Evolutionary conservation across 2,329 filamentous ascomycete species (phyloP).

Genomic region (Rugonectria rugulosa): DNA sequence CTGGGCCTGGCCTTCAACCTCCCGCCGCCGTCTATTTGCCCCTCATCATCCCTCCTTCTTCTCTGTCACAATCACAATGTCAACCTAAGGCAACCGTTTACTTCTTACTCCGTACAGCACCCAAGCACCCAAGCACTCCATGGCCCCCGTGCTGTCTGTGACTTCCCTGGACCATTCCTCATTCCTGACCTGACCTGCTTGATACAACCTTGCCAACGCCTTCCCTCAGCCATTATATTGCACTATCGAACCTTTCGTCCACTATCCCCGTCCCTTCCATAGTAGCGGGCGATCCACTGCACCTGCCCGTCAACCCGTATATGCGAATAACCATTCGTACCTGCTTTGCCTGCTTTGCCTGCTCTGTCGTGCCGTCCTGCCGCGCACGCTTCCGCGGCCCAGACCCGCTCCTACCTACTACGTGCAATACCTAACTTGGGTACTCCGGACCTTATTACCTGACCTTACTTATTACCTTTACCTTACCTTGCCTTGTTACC

Average conservation of each 20-base stretch:
- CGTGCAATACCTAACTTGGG: too few relatives aligned
- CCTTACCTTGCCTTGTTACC: too few relatives aligned
- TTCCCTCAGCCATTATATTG: conserved; percentile 1
- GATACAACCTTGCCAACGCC: conserved; percentile 10
- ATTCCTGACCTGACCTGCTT: background rate
- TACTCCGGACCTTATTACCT: too few relatives aligned
- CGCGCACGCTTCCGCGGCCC: conserved; percentile 1
- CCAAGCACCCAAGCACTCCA: too few relatives aligned
- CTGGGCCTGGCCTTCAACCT: conserved; percentile 23
- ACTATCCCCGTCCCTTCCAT: background rate
- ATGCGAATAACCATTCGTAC: conserved; percentile 6
- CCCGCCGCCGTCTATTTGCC: too few relatives aligned
- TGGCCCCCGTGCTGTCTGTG: too few relatives aligned
- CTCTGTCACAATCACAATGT: too few relatives aligned
- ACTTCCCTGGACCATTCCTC: too few relatives aligned
- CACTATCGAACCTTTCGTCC: background rate
- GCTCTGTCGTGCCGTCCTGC: too few relatives aligned
- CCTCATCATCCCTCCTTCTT: conserved; percentile 31
- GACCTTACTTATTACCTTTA: too few relatives aligned
- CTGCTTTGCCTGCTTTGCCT: too few relatives aligned
- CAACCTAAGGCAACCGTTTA: conserved; percentile 7
- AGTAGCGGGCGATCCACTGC: background rate
- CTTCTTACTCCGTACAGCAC: conserved; percentile 6
- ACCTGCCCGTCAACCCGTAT: background rate
- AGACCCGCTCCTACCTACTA: conserved; percentile 1